phyloP scores from a whole-genome alignment of 345 rosid genomes.

The Draba incana region DNA sequence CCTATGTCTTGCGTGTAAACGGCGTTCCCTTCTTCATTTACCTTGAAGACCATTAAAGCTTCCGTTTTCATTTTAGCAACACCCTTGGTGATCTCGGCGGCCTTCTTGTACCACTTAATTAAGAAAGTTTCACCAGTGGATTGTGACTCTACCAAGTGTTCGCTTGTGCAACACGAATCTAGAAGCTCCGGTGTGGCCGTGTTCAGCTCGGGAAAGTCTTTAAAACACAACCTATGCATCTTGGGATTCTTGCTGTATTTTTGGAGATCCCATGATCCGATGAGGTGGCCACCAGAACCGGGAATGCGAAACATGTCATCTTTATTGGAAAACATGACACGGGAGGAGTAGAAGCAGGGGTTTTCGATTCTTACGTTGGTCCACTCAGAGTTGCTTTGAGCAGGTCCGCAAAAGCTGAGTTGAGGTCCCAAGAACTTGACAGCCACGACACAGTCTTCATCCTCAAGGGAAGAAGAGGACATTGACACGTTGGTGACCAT shows the following conservation, averaged over 20 bases:
- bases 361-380: background rate
- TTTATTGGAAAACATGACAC: slow-evolving; percentile 1
- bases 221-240: background rate
- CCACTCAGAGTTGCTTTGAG: background rate
- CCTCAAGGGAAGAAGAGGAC: background rate
- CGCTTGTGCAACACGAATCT: background rate
- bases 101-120: background rate
- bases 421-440: slow-evolving; percentile 12
- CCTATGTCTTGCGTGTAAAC: background rate
- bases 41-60: slow-evolving; percentile 40
- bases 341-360: slow-evolving; percentile 1
- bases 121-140: background rate
- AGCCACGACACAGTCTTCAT: background rate
- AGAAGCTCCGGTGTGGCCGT: background rate
- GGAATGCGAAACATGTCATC: background rate
- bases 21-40: slow-evolving; percentile 52
- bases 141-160: slow-evolving; percentile 8
- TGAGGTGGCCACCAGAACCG: slow-evolving; percentile 1
- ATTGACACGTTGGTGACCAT: slow-evolving; percentile 1
- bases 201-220: background rate
- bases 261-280: background rate
- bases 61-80: background rate
- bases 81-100: too few relatives aligned
- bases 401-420: slow-evolving; percentile 2
- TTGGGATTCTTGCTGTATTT: background rate